Evolutionary conservation across 495 filamentous ascomycete species (phyloP).

Genomic region (Glarea lozoyensis): DNA sequence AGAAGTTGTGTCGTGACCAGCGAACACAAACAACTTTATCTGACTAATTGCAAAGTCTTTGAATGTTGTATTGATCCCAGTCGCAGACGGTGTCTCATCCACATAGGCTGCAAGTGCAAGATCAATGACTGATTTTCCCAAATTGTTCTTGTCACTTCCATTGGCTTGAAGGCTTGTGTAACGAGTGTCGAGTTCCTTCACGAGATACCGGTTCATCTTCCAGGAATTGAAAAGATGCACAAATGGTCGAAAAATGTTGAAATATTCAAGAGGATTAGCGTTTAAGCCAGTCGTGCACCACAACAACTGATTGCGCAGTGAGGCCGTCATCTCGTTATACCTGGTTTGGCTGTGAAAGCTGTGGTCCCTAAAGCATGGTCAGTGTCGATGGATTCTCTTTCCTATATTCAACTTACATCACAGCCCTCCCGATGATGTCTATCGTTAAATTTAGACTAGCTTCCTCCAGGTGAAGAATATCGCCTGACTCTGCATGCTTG

Average conservation of each 20-base stretch:
- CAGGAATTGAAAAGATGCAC: not conserved
- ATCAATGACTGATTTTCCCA: not conserved
- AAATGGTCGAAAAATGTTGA: not conserved
- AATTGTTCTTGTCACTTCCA: not conserved
- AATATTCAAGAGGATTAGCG: not conserved
- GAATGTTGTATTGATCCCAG: not conserved
- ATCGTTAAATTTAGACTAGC: conserved; percentile 28
- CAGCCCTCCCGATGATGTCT: conserved; percentile 34
- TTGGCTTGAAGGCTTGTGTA: not conserved
- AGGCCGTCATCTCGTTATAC: not conserved
- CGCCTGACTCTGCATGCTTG: conserved; percentile 20
- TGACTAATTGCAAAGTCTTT: not conserved
- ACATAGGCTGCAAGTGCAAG: not conserved
- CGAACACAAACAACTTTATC: conserved; percentile 35
- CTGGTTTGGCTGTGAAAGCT: not conserved
- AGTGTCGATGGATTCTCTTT: no score
- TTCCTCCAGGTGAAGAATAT: conserved; percentile 28
- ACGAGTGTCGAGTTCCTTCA: not conserved
- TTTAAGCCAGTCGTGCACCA: not conserved
- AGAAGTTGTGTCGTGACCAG: conserved; percentile 38
- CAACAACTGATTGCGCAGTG: not conserved
- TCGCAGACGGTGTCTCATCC: not conserved
- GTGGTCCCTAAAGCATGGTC: not conserved
- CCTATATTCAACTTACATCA: conserved; percentile 21
- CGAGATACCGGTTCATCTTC: not conserved